Evolutionary conservation across 208 protist species (phyloP).

Genomic region (Strigomonas culicis): DNA sequence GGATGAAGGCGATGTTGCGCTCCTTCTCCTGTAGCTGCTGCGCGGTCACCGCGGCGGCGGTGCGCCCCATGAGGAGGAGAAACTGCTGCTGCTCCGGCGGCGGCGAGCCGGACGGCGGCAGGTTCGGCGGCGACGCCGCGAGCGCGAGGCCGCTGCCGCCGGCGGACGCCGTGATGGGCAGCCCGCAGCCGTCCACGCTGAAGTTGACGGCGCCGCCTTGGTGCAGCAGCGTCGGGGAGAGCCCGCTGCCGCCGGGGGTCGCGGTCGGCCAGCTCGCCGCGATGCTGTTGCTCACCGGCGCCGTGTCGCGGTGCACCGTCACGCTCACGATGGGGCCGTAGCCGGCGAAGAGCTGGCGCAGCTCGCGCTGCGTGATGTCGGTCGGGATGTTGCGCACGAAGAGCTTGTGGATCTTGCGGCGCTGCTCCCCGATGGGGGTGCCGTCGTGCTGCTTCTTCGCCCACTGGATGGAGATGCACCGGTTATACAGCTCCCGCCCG

Average conservation of each 20-base stretch:
- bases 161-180: neutral
- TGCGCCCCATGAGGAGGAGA: no score
- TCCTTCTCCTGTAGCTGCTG: constrained; percentile 6
- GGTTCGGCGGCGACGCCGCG: constrained; percentile 4
- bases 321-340: constrained; percentile 59
- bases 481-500: constrained; percentile 38
- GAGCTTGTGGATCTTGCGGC: constrained; percentile 65
- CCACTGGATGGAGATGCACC: constrained; percentile 73
- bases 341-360: constrained; percentile 37
- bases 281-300: constrained; percentile 19
- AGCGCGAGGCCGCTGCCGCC: constrained; percentile 10
- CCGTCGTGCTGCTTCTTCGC: constrained; percentile 79
- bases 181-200: neutral
- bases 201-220: neutral
- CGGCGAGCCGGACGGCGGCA: no score
- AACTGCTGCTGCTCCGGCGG: no score
- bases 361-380: constrained; percentile 33
- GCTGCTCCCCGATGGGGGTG: constrained; percentile 61
- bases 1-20: constrained; percentile 79
- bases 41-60: no score
- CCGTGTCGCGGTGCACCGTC: constrained; percentile 68
- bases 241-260: neutral
- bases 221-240: neutral
- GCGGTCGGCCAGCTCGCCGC: neutral
- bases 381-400: constrained; percentile 86